phyloP scores from a whole-genome alignment of 2,329 filamentous ascomycete genomes.

The Ophidiomyces ophidiicola region DNA sequence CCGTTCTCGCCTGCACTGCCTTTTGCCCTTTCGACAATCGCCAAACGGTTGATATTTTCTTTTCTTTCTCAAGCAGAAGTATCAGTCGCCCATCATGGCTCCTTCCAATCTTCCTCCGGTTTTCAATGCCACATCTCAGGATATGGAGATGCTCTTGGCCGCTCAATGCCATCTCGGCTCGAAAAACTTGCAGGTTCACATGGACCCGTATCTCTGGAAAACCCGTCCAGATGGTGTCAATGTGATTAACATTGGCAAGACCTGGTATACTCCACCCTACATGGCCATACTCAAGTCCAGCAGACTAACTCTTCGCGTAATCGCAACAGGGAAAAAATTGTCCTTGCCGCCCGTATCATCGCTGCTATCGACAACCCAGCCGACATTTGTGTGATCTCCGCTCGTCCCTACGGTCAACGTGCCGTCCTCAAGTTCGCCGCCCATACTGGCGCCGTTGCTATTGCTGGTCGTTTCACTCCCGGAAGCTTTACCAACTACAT shows the following conservation, averaged over 20 bases:
- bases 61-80: conserved; percentile 23
- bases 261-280: conserved; percentile 56
- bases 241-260: conserved; percentile 99
- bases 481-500: conserved; percentile 99
- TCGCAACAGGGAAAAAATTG: conserved; percentile 84
- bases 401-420: conserved; percentile 98
- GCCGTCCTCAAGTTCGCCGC: conserved; percentile 99
- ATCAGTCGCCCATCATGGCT: conserved; percentile 69
- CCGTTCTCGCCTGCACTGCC: conserved; percentile 18
- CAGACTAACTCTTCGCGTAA: conserved; percentile 8
- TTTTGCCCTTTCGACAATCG: conserved; percentile 32
- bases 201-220: conserved; percentile 99
- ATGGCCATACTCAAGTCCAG: background rate
- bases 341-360: conserved; percentile 96
- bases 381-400: conserved; percentile 98
- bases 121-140: conserved; percentile 94
- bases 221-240: conserved; percentile 97
- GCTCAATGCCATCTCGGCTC: conserved; percentile 92
- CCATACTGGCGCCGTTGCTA: conserved; percentile 95
- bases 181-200: conserved; percentile 99
- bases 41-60: conserved; percentile 37
- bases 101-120: conserved; percentile 83
- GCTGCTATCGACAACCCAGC: conserved; percentile 98
- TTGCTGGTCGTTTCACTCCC: conserved; percentile 98
- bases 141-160: conserved; percentile 98